Percentiles rank a stretch among this genome's conserved stretches.
Evolutionary conservation across 2,329 filamentous ascomycete species (phyloP).

Genomic region (Neurospora sp.): DNA sequence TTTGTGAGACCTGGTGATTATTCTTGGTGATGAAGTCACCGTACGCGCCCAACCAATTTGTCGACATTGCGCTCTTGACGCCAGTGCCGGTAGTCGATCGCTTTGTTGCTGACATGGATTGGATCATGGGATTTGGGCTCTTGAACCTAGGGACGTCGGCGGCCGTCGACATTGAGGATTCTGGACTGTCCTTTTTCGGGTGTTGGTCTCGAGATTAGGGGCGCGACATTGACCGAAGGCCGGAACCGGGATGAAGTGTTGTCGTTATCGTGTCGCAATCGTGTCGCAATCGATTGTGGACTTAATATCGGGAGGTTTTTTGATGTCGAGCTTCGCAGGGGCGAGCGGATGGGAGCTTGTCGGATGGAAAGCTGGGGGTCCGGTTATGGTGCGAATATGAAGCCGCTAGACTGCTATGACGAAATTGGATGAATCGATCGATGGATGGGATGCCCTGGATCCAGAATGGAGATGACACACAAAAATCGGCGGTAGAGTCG

Average conservation of each 20-base stretch:
- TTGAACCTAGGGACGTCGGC: not conserved
- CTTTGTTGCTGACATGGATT: conserved; percentile 6
- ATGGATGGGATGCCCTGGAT: not conserved
- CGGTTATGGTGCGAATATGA: not conserved
- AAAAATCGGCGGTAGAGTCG: not conserved
- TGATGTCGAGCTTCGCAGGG: not conserved
- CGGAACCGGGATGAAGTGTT: not conserved
- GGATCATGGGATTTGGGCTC: not conserved
- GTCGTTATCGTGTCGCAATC: not conserved
- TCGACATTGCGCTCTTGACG: conserved; percentile 40
- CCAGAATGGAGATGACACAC: not conserved
- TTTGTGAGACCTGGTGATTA: conserved; percentile 83
- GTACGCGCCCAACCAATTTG: conserved; percentile 62
- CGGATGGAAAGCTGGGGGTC: not conserved
- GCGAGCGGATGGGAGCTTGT: not conserved
- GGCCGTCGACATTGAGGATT: not conserved
- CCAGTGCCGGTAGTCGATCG: conserved; percentile 9
- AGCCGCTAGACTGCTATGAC: not conserved
- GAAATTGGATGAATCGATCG: not conserved
- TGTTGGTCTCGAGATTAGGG: not conserved
- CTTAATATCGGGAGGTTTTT: not conserved
- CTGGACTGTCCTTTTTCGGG: not conserved
- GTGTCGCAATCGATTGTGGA: not conserved
- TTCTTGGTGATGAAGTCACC: conserved; percentile 93
- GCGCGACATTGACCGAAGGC: not conserved